Evolutionary conservation across 2,329 filamentous ascomycete genomes (phyloP), one percentile per base, ranked within the genome.

Genomic region (Diaporthe destruens): DNA sequence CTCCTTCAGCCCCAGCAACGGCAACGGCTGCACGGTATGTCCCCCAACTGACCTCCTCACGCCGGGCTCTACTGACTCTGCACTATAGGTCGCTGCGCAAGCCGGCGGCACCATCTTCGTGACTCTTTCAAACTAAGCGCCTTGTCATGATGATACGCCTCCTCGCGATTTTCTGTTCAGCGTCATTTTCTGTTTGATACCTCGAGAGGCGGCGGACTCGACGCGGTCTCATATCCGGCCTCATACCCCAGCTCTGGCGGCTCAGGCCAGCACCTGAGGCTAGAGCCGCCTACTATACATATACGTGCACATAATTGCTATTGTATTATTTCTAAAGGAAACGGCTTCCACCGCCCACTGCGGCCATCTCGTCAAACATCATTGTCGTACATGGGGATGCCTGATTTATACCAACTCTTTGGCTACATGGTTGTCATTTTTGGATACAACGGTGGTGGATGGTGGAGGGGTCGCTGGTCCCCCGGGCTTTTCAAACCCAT

Each of bases 21-120:
- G 82, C 73, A 86, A 84, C 75, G 94, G 94, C 74, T 97, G 94
- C 90, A 97, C 94, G 66, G 94, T 96, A 91, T 88, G 93, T 89
- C 74, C 56, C 67, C 25, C 36, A 39, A 47, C 25, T 18, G 8
- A 23, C 4, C 11, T 9, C 29, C 20, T 34, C 36, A n/a, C 16
- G 42, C 23, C 3, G 39, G 14, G 11, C 4, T 34, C 39, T 20
- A 29, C 49, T 71, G 53, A 73, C 25, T 42, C 6, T 39, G 36
- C 36, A 12, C n/a, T n/a, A 16, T 29, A 74, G 73, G 71, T 73
- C 67, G 70, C 73, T 16, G 69, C 63, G n/a, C 7, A 25, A 42
- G 44, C 39, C 20, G 71, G 73, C 20, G 73, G 73, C 42, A 67
- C 42, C 53, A 57, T 73, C 57, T 71, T 66, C 49, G 59, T 74